Conservation (phyloP, 352 stramenopile genomes). For the Aphanomyces stellatus region DNA sequence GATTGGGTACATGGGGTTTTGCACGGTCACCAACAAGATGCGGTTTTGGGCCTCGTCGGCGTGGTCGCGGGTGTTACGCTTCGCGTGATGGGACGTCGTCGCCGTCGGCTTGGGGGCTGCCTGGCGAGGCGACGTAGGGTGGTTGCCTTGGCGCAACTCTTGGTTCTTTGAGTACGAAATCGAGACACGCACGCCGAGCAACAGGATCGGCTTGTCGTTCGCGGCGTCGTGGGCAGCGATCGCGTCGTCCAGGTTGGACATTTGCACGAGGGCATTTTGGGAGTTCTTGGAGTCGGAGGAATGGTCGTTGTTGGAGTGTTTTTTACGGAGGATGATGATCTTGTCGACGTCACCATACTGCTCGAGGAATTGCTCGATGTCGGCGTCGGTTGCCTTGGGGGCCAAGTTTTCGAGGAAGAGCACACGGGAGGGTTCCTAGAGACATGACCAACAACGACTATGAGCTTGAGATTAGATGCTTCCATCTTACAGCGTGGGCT, state of each 20-base stretch:
- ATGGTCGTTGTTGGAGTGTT: background rate
- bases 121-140: background rate
- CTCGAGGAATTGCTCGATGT: constrained; percentile 51
- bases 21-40: constrained; percentile 57
- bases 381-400: constrained; percentile 52
- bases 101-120: background rate
- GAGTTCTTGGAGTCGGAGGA: background rate
- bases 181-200: constrained; percentile 12
- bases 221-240: constrained; percentile 8
- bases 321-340: constrained; percentile 62
- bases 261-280: constrained; percentile 16
- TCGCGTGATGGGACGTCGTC: background rate
- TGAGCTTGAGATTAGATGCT: too few relatives aligned
- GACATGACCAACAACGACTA: too few relatives aligned
- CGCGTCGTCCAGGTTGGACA: constrained; percentile 2
- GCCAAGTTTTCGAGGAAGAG: constrained; percentile 71
- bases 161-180: constrained; percentile 54
- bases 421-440: background rate
- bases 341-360: constrained; percentile 62
- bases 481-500: background rate
- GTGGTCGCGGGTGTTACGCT: background rate
- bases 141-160: constrained; percentile 29
- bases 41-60: constrained; percentile 28
- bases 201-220: background rate
- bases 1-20: constrained; percentile 54